These are phyloP conservation scores for Wilcoxina mikolae DNA, from an alignment of 495 filamentous ascomycete genomes.

Conservation along the genomic window DNA sequence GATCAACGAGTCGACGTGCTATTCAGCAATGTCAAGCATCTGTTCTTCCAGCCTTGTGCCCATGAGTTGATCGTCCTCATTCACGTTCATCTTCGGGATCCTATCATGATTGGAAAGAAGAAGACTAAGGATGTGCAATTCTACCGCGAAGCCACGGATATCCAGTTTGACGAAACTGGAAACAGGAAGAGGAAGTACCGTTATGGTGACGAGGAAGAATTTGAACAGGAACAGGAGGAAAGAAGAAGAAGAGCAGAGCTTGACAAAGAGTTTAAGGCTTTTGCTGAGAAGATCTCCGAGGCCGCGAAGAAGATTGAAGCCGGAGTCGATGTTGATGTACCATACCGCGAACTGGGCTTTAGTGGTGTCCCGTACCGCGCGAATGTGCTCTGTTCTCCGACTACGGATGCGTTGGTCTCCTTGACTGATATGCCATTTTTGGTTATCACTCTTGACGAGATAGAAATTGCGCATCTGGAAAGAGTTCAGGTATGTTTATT, in stretches of 20 bases:
- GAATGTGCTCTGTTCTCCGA: constrained; percentile 87
- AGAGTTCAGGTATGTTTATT: constrained; percentile 55
- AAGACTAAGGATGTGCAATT: constrained; percentile 99
- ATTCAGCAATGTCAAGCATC: constrained; percentile 95
- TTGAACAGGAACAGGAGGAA: constrained; percentile 96
- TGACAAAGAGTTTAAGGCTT: constrained; percentile 87
- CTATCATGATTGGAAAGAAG: constrained; percentile 96
- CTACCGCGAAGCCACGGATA: constrained; percentile 94
- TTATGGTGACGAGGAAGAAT: constrained; percentile 98
- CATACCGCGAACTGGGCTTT: constrained; percentile 92
- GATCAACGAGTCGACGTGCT: constrained; percentile 79
- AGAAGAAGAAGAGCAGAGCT: constrained; percentile 75
- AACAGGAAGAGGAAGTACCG: constrained; percentile 94
- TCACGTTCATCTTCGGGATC: constrained; percentile 92
- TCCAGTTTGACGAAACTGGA: constrained; percentile 97
- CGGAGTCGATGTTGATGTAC: constrained; percentile 76
- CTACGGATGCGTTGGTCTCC: constrained; percentile 95
- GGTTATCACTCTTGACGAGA: constrained; percentile 84
- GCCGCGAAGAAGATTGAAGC: constrained; percentile 66
- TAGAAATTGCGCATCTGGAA: constrained; percentile 92
- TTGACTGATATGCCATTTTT: constrained; percentile 94
- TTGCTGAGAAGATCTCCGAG: constrained; percentile 93
- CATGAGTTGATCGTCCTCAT: constrained; percentile 97
- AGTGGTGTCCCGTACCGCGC: constrained; percentile 89
- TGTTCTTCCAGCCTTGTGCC: constrained; percentile 95